Evolutionary conservation across 768 basidiomycete genomes (phyloP).

Genomic region (Trametes cingulata): DNA sequence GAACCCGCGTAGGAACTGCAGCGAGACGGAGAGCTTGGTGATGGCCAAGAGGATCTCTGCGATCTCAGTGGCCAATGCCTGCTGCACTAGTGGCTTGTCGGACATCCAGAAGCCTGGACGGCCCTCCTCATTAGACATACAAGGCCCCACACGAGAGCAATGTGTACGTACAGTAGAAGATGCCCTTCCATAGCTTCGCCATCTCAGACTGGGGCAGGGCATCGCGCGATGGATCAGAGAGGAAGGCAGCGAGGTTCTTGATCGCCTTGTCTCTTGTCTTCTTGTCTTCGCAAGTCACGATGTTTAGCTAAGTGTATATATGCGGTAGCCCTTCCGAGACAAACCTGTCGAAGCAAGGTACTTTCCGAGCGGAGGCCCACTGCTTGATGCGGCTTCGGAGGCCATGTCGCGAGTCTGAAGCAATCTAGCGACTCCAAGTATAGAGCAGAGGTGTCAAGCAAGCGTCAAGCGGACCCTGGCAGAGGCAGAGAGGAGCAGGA

Average conservation of each 20-base stretch:
- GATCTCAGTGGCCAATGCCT: conserved; percentile 83
- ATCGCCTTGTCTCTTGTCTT: conserved; percentile 90
- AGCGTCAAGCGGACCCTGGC: background rate
- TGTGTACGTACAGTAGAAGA: conserved; percentile 82
- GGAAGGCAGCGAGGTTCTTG: conserved; percentile 72
- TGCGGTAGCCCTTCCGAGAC: conserved; percentile 7
- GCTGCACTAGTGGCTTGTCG: conserved; percentile 96
- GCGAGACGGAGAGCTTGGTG: conserved; percentile 51
- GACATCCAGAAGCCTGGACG: conserved; percentile 99
- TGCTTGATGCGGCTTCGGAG: conserved; percentile 31
- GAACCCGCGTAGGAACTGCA: conserved; percentile 84
- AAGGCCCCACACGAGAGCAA: no score
- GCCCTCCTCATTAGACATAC: no score
- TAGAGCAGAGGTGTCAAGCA: background rate
- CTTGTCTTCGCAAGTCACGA: conserved; percentile 63
- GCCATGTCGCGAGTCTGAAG: conserved; percentile 29
- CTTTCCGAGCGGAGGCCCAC: conserved; percentile 75
- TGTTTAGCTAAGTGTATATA: background rate
- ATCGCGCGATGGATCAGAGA: conserved; percentile 64
- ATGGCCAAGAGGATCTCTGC: conserved; percentile 81
- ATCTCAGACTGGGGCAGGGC: conserved; percentile 72
- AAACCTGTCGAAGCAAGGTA: conserved; percentile 89
- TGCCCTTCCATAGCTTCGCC: conserved; percentile 94
- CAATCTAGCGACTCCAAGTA: background rate
- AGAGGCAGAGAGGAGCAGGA: background rate